phyloP scores from a whole-genome alignment of 805 yeast species.

The Maudiozyma saulgeensis region DNA sequence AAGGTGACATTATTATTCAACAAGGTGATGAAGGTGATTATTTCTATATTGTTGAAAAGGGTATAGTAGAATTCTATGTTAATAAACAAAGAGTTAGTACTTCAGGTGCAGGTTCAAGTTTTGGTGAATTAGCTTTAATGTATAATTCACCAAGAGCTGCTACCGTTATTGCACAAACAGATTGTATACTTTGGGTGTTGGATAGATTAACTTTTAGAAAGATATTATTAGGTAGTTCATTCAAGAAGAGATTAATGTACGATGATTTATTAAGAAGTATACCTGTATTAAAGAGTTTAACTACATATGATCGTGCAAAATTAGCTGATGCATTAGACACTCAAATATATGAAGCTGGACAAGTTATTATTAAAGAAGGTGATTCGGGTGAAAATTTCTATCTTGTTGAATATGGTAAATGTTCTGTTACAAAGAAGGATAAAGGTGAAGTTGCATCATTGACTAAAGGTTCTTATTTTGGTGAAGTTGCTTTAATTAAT shows the following conservation, averaged over 20 bases:
- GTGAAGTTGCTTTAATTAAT: slow-evolving; percentile 87
- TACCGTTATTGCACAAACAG: slow-evolving; percentile 67
- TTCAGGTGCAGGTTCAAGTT: slow-evolving; percentile 79
- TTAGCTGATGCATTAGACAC: slow-evolving; percentile 91
- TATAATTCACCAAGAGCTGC: slow-evolving; percentile 98
- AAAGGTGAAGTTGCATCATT: slow-evolving; percentile 53
- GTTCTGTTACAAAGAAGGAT: slow-evolving; percentile 55
- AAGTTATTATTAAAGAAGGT: slow-evolving; percentile 74
- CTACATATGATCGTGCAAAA: slow-evolving; percentile 76
- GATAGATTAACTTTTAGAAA: slow-evolving; percentile 90
- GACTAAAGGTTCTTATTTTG: slow-evolving; percentile 84
- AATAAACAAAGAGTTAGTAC: slow-evolving; percentile 56
- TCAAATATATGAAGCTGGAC: slow-evolving; percentile 59
- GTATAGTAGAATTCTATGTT: slow-evolving; percentile 72
- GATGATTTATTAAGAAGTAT: slow-evolving; percentile 83
- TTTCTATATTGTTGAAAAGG: slow-evolving; percentile 29
- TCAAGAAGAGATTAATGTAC: slow-evolving; percentile 81
- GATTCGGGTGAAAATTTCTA: slow-evolving; percentile 73
- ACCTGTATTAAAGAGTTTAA: slow-evolving; percentile 64
- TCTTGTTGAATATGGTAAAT: slow-evolving; percentile 71
- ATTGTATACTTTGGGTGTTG: slow-evolving; percentile 78
- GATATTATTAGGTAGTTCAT: slow-evolving; percentile 82
- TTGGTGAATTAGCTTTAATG: slow-evolving; percentile 96
- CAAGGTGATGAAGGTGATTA: slow-evolving; percentile 23
- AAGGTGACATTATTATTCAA: slow-evolving; percentile 40